Evolutionary conservation across 495 filamentous ascomycete genomes (phyloP).

Genomic region (Aspergillus steynii): DNA sequence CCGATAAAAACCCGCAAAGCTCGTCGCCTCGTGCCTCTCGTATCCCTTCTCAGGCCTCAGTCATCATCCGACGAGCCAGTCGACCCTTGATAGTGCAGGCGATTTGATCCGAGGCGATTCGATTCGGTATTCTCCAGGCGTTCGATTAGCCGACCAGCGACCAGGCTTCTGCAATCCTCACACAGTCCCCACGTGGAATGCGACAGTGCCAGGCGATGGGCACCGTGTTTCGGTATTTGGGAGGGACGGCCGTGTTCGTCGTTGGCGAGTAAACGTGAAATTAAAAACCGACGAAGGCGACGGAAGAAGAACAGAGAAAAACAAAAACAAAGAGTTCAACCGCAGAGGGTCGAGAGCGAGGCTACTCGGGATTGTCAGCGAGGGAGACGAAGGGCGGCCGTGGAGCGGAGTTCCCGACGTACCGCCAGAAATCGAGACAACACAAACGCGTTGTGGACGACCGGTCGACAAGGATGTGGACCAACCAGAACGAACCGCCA

Average conservation of each 20-base stretch:
- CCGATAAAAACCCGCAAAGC: conserved; percentile 26
- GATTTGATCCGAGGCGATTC: conserved; percentile 3
- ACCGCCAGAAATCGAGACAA: conserved; percentile 16
- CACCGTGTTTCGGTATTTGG: conserved; percentile 9
- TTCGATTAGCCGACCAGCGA: conserved; percentile 40
- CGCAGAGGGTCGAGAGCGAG: not conserved
- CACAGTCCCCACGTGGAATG: not conserved
- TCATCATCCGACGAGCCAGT: conserved; percentile 34
- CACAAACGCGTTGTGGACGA: conserved; percentile 28
- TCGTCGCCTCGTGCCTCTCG: conserved; percentile 23
- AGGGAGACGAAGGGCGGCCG: not conserved
- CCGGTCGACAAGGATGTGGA: conserved; percentile 20
- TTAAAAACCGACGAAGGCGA: too few species aligned
- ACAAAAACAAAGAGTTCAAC: not conserved
- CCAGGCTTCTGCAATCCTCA: conserved; percentile 15
- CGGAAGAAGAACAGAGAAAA: too few species aligned
- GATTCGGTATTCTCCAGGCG: conserved; percentile 6
- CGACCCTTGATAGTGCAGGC: not conserved
- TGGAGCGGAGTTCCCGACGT: conserved; percentile 12
- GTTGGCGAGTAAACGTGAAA: not conserved
- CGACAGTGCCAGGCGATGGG: conserved; percentile 1
- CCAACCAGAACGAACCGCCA: conserved; percentile 18
- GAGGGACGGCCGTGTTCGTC: not conserved
- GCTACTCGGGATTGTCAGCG: not conserved
- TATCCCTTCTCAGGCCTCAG: conserved; percentile 27